Conservation (phyloP, 805 yeast genomes). For the Blastobotrys chiropterorum region DNA sequence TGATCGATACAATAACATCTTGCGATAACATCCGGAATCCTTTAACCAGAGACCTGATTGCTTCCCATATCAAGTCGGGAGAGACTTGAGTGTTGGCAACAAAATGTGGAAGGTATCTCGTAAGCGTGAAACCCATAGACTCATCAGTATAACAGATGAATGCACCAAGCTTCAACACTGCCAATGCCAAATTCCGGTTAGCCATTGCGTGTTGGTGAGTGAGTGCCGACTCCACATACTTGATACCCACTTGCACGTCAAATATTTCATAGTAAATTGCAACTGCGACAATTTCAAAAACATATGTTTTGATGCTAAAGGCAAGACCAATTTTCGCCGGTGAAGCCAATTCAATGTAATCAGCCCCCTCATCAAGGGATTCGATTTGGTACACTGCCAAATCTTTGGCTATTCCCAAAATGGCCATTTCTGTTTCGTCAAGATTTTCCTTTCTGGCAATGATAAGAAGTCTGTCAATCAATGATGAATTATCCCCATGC, state of each 20-base stretch:
- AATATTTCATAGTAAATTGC: conserved; percentile 45
- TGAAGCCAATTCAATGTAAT: conserved; percentile 49
- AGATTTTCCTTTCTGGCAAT: conserved; percentile 5
- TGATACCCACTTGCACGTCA: conserved; percentile 38
- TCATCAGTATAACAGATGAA: conserved; percentile 37
- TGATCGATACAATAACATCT: conserved; percentile 75
- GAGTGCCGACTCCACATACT: conserved; percentile 46
- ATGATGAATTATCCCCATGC: conserved; percentile 2
- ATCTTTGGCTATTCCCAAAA: conserved; percentile 10
- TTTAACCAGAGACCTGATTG: conserved; percentile 54
- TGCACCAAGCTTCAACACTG: conserved; percentile 52
- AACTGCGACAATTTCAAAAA: conserved; percentile 56
- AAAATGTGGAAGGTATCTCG: conserved; percentile 38
- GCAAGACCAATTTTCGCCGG: conserved; percentile 44
- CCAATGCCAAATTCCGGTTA: conserved; percentile 45
- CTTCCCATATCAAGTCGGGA: conserved; percentile 41
- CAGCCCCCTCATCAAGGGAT: conserved; percentile 51
- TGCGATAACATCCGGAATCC: conserved; percentile 67
- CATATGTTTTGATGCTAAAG: conserved; percentile 46
- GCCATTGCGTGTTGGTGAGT: conserved; percentile 47
- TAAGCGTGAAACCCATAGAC: conserved; percentile 27
- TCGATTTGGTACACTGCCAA: conserved; percentile 36
- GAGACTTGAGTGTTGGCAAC: conserved; percentile 44
- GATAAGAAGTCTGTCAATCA: conserved; percentile 14
- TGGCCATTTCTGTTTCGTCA: neutral